Percentiles rank a stretch among this genome's conserved stretches.
Evolutionary conservation across 129 eudicot species (phyloP).

Genomic region (Rutidosis leptorrhynchoides): DNA sequence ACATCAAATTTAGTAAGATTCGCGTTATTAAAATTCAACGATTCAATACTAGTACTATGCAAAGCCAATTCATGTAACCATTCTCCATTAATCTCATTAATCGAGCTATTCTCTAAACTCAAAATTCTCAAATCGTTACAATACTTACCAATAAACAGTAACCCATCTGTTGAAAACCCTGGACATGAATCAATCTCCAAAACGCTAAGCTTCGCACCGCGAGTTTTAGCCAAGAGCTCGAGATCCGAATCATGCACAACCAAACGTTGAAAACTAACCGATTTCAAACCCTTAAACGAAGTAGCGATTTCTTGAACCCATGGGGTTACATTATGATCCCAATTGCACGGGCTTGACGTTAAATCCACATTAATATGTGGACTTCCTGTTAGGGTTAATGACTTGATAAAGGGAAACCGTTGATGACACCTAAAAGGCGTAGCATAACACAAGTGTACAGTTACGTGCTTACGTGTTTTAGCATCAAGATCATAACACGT

Average conservation of each 20-base stretch:
- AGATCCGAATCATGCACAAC: not conserved
- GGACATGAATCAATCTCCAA: not conserved
- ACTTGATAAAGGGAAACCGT: not conserved
- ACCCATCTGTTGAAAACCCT: not conserved
- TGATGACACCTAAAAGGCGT: not conserved
- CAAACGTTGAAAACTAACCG: not conserved
- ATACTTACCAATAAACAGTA: not conserved
- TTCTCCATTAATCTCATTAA: not conserved
- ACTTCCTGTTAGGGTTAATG: not conserved
- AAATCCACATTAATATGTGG: not conserved
- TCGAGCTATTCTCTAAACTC: not conserved
- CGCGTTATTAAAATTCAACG: not conserved
- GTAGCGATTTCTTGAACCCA: not conserved
- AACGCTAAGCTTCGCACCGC: not conserved
- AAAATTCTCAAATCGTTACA: not conserved
- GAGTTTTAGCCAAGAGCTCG: not conserved
- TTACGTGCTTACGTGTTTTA: too few species aligned
- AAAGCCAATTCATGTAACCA: not conserved
- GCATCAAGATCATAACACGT: too few species aligned
- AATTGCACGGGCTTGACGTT: not conserved
- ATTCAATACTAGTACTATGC: not conserved
- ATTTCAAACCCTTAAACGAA: not conserved
- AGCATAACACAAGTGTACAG: not conserved
- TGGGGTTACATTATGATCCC: not conserved
- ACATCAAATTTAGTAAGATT: not conserved